Conservation (phyloP, 2,329 filamentous ascomycete genomes). For the Diaporthe velutina region DNA sequence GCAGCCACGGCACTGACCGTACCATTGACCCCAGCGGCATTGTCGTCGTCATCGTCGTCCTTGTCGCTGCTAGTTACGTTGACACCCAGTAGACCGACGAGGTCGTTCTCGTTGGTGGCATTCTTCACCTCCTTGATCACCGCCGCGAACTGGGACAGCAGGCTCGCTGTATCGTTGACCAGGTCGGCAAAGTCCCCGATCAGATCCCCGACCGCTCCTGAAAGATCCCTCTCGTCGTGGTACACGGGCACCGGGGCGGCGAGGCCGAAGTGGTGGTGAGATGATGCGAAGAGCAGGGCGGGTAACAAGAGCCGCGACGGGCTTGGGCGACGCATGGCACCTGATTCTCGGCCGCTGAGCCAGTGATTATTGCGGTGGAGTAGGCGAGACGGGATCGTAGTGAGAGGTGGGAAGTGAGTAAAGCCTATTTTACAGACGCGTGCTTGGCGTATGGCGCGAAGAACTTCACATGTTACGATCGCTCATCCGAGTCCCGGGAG, state of each 20-base stretch:
- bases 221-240: conserved; percentile 26
- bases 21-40: neutral
- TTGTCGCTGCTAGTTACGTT: neutral
- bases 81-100: conserved; percentile 32
- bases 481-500: neutral
- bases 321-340: conserved; percentile 26
- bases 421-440: neutral
- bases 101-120: conserved; percentile 35
- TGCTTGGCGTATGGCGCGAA: neutral
- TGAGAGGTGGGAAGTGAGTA: neutral
- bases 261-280: neutral
- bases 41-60: neutral
- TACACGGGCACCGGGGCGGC: neutral
- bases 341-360: neutral
- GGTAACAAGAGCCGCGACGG: conserved; percentile 9
- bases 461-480: conserved; percentile 4
- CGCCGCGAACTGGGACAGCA: conserved; percentile 25
- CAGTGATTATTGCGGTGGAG: neutral
- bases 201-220: conserved; percentile 9
- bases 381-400: neutral
- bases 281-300: neutral
- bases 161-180: conserved; percentile 25
- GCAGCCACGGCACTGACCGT: conserved; percentile 25
- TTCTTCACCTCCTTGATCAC: conserved; percentile 32
- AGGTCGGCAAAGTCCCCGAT: conserved; percentile 17